Conservation (phyloP, 2,329 filamentous ascomycete genomes). For the Kalmusia sp. region DNA sequence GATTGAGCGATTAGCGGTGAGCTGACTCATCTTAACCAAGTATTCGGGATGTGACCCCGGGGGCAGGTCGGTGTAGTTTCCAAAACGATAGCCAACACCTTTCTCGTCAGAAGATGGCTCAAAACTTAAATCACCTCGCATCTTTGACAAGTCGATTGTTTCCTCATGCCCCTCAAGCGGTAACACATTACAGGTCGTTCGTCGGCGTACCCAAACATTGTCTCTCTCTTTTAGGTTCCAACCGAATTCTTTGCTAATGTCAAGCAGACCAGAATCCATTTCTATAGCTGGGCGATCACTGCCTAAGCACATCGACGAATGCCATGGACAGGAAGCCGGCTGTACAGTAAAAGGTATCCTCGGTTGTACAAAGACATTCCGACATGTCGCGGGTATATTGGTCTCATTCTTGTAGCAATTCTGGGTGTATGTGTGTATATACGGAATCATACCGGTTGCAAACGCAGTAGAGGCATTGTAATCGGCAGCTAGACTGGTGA, state of each 20-base stretch:
- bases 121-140: background rate
- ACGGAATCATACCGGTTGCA: background rate
- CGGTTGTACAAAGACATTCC: constrained; percentile 4
- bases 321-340: constrained; percentile 4
- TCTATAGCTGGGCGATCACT: constrained; percentile 5
- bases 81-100: background rate
- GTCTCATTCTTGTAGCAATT: constrained; percentile 6
- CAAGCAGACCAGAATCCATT: constrained; percentile 21
- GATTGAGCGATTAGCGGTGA: background rate
- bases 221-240: constrained; percentile 10
- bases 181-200: constrained; percentile 15
- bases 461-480: background rate
- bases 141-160: background rate
- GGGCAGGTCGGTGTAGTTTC: background rate
- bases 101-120: background rate
- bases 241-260: constrained; percentile 14
- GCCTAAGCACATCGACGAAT: constrained; percentile 7
- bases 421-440: constrained; percentile 1
- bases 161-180: background rate
- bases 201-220: constrained; percentile 8
- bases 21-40: background rate
- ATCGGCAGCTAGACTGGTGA: background rate
- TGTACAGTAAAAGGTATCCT: background rate
- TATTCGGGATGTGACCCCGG: background rate
- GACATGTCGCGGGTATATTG: background rate